Base-by-base conservation (phyloP, 192 early-diverging fungal species). In the Coemansia sp. region DNA sequence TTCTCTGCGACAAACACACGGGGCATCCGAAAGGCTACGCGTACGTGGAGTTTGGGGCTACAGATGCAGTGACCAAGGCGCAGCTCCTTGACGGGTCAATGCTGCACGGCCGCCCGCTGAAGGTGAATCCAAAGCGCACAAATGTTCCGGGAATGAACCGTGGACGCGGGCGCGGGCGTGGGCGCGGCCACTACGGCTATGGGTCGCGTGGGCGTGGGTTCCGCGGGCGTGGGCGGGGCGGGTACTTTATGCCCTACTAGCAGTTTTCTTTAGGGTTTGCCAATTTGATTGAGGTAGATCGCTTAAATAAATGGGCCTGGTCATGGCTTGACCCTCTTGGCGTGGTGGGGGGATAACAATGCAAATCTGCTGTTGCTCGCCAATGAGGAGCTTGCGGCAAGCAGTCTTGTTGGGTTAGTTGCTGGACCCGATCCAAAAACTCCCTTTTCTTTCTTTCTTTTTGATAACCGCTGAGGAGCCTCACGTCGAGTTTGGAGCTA, bases 11-110 rank as follows among this genome's bases (percentile, higher is more conserved):
- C 78, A 94, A 93, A 68, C 91, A 78, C 62, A 96, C 93, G 16
- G 93, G 93, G 17, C 88, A 90, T 50, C 90, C 91, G 20, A 91
- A 90, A 64, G 91, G 91, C 18, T 97, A 87, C 58, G 97, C 93
- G 6, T 99, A 97, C 58, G 84, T 99, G 6, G 97, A 99, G 70
- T 99, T 99, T 87, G 90, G 89, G 15, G 86, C 94, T 51, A 71
- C 84, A 8, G 77, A 84, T 6, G 82, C 85, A 4, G 92, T 97
- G 34, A 79, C 81, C 28, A 88, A 86, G 51, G 92, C 97, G 31
- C 78, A 96, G 76, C 79, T 83, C 23, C 70, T 97, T 49, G 91
- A 96, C 64, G 94, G 96, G 36, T 88, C 89, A 36, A 69, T 93
- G 60, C 88, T 97, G 64, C 90, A 92, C 64, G 92, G 88, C 6